A percentile compares a stretch with the other conserved stretches of the same genome.
These are phyloP conservation scores for Lithohypha guttulata DNA, from an alignment of 2,329 filamentous ascomycete genomes.

Conservation along the genomic window DNA sequence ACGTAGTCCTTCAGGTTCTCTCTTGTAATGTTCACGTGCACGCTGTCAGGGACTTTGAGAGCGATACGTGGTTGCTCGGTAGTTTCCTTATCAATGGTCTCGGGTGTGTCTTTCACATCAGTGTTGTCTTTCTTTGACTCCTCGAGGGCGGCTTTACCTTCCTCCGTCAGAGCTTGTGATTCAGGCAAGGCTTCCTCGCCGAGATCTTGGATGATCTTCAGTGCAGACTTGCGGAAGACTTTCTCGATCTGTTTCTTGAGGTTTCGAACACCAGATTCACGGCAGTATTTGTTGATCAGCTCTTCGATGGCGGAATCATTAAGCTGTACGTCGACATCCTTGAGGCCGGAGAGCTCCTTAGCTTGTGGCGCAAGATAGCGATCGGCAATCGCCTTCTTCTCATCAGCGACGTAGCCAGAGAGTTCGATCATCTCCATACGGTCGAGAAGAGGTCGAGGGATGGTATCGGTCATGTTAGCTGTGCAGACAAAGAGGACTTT, in stretches of 20 bases:
- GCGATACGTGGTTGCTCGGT: constrained; percentile 60
- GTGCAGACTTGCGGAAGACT: constrained; percentile 89
- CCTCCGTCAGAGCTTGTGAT: constrained; percentile 69
- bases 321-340: constrained; percentile 81
- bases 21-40: constrained; percentile 77
- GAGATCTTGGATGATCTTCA: constrained; percentile 93
- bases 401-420: constrained; percentile 91
- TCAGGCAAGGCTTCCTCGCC: constrained; percentile 76
- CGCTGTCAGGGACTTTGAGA: constrained; percentile 71
- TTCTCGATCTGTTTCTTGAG: constrained; percentile 99
- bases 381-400: constrained; percentile 98
- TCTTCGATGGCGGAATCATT: constrained; percentile 83
- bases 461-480: constrained; percentile 97
- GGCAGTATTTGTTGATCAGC: constrained; percentile 96
- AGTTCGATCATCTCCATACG: constrained; percentile 97
- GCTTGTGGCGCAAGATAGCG: constrained; percentile 84
- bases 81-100: constrained; percentile 47
- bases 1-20: constrained; percentile 94
- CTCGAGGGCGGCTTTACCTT: constrained; percentile 67
- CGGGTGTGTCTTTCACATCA: constrained; percentile 52
- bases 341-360: constrained; percentile 85
- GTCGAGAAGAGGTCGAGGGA: constrained; percentile 83
- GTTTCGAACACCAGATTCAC: constrained; percentile 92
- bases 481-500: constrained; percentile 98
- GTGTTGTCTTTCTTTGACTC: constrained; percentile 56